Evolutionary conservation across 2,329 filamentous ascomycete genomes (phyloP).

Genomic region (Coniochaeta prunicola): DNA sequence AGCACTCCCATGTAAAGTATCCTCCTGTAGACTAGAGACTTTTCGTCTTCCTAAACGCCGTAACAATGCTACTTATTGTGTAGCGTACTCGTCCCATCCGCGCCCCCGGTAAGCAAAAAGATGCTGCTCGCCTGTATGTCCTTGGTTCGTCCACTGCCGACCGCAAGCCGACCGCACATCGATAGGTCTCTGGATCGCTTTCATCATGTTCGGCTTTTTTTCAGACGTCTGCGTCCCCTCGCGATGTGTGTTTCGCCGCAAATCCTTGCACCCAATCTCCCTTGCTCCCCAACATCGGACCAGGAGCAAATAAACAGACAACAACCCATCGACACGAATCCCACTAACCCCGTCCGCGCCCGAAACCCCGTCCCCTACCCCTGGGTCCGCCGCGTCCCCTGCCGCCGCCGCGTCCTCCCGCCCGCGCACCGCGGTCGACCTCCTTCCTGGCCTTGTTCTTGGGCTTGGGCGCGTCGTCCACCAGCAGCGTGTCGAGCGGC

Average conservation of each 20-base stretch:
- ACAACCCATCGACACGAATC: neutral
- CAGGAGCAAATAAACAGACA: neutral
- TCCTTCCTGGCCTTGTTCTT: slow-evolving; percentile 99
- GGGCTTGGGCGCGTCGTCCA: slow-evolving; percentile 95
- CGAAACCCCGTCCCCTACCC: slow-evolving; percentile 24
- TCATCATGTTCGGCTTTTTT: neutral
- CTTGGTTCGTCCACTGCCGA: neutral
- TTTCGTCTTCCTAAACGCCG: slow-evolving; percentile 1
- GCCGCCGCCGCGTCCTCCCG: slow-evolving; percentile 44
- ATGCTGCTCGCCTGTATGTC: neutral
- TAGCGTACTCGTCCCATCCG: neutral
- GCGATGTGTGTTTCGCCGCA: neutral
- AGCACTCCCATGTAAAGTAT: neutral
- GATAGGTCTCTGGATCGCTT: neutral
- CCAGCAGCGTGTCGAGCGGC: slow-evolving; percentile 87
- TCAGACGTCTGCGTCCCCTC: neutral
- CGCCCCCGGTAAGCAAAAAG: neutral
- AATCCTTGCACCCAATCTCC: no score
- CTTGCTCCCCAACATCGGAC: no score
- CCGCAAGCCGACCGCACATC: neutral
- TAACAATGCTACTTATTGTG: neutral
- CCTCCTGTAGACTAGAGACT: neutral
- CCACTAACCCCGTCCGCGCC: slow-evolving; percentile 10
- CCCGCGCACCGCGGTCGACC: slow-evolving; percentile 50
- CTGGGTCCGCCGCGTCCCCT: slow-evolving; percentile 32